A percentile compares a stretch with the other conserved stretches of the same genome.
Evolutionary conservation across 768 basidiomycete genomes (phyloP).

Genomic region (Mycena epipterygia): DNA sequence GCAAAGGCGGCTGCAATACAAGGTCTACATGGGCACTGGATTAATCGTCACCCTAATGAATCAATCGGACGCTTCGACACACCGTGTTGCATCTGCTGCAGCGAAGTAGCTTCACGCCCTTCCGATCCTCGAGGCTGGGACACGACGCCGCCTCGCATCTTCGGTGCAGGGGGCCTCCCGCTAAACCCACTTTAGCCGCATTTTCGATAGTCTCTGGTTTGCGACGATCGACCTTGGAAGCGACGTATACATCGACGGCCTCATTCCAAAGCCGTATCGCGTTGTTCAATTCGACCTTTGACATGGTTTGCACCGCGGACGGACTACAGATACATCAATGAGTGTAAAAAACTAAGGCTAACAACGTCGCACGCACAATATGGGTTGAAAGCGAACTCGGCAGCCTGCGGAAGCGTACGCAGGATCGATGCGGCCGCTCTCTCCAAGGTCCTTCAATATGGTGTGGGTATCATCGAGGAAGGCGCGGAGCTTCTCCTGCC

Average conservation of each 20-base stretch:
- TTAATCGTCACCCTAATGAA: not conserved
- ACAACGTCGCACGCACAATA: not conserved
- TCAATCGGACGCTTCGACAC: not conserved
- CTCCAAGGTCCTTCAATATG: not conserved
- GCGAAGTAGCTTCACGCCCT: not conserved
- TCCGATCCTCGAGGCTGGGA: not conserved
- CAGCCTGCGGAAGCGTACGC: not conserved
- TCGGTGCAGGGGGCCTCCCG: slow-evolving; percentile 8
- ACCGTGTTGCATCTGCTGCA: slow-evolving; percentile 5
- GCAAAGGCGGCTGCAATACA: slow-evolving; percentile 1
- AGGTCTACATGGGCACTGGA: not conserved
- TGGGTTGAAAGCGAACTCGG: not conserved
- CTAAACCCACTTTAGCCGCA: slow-evolving; percentile 1
- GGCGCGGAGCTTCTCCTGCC: too few species aligned
- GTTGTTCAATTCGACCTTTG: not conserved
- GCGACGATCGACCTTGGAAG: slow-evolving; percentile 1
- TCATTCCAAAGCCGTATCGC: not conserved
- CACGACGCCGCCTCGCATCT: slow-evolving; percentile 11
- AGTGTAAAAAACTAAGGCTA: not conserved
- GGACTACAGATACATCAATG: not conserved
- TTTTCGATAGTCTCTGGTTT: not conserved
- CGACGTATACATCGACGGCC: slow-evolving; percentile 12
- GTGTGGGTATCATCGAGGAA: not conserved
- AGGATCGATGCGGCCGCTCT: slow-evolving; percentile 1
- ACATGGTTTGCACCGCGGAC: not conserved